phyloP scores from a whole-genome alignment of 352 stramenopile genomes.

The Globisporangium iwayamae region DNA sequence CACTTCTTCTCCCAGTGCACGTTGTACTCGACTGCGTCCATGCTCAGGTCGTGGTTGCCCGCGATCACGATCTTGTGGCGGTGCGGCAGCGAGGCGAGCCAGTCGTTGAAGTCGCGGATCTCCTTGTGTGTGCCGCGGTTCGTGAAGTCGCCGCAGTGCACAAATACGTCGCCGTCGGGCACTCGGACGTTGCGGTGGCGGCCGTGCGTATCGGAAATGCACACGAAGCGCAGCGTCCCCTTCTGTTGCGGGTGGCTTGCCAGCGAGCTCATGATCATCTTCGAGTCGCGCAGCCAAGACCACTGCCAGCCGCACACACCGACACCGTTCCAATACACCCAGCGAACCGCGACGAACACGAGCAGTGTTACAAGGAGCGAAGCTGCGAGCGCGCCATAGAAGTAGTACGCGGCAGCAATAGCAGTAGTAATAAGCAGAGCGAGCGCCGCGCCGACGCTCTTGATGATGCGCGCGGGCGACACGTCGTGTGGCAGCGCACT shows the following conservation, averaged over 20 bases:
- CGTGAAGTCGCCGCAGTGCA: conserved; percentile 91
- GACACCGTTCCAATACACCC: conserved; percentile 60
- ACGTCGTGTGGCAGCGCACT: conserved; percentile 39
- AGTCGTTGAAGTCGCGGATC: conserved; percentile 73
- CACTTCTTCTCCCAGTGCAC: conserved; percentile 58
- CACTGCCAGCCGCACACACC: conserved; percentile 53
- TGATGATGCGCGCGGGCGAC: conserved; percentile 28
- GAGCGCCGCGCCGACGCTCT: conserved; percentile 8
- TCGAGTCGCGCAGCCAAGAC: conserved; percentile 41
- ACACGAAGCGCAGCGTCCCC: conserved; percentile 67
- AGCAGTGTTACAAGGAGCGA: conserved; percentile 19
- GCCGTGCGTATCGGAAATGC: conserved; percentile 81
- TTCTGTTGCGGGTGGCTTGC: conserved; percentile 37
- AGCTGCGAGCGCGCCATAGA: conserved; percentile 24
- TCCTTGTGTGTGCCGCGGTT: conserved; percentile 67
- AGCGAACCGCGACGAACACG: conserved; percentile 29
- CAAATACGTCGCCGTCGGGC: conserved; percentile 74
- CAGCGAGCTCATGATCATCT: conserved; percentile 24
- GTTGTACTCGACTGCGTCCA: conserved; percentile 72
- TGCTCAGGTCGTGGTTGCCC: conserved; percentile 79
- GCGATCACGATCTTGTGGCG: conserved; percentile 75
- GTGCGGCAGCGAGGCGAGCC: conserved; percentile 73
- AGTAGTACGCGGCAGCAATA: conserved; percentile 18
- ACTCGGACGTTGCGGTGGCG: conserved; percentile 67
- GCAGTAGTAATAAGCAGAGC: conserved; percentile 8